Evolutionary conservation across 2,329 filamentous ascomycete species (phyloP), one percentile per base, ranked within the genome.

Genomic region (Arthrobotrys sphaeroides): DNA sequence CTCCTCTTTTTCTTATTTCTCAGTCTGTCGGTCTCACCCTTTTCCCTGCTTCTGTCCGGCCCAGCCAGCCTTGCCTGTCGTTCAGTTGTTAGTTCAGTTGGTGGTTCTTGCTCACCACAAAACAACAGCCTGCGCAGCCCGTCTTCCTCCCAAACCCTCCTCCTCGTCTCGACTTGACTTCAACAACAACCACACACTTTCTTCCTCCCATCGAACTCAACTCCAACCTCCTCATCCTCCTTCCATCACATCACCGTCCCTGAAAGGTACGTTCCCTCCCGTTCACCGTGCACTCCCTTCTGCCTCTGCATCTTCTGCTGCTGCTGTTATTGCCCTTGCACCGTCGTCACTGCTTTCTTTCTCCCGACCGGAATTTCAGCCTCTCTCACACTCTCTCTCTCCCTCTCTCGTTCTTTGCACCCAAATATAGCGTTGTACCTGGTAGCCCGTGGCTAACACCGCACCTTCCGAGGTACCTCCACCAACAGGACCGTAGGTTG

Each of bases 371-470:
- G 61, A 67, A 73, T 73, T 31, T 55, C 61, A 62, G 69, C 69
- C 69, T 62, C 13, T 13, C 16, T 31, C 20, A 16, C 5, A n/a
- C 13, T 47, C 24, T 42, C 4, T 13, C 3, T 43, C 20, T 45
- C 16, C 9, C n/a, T 16, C 51, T 51, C 13, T 22, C 38, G 24
- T n/a, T 59, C 40, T 13, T 20, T 53, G 43, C 55, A 40, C 31
- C 70, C 70, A 74, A 74, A 74, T 74, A 74, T 74, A 68, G 70
- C 61, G 70, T 74, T 67, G 61, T 74, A 68, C 70, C 45, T 61
- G 36, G 70, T 61, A 20, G 53, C 57, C 55, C 18, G 70, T 65
- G 53, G 60, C 68, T 73, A 73, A 73, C 43, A 61, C 43, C 38
- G 51, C 62, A 66, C 49, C 53, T 38, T 55, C 61, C 43, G 53